Conservation (phyloP, 2,329 filamentous ascomycete genomes). For the Botrytis fabae region DNA sequence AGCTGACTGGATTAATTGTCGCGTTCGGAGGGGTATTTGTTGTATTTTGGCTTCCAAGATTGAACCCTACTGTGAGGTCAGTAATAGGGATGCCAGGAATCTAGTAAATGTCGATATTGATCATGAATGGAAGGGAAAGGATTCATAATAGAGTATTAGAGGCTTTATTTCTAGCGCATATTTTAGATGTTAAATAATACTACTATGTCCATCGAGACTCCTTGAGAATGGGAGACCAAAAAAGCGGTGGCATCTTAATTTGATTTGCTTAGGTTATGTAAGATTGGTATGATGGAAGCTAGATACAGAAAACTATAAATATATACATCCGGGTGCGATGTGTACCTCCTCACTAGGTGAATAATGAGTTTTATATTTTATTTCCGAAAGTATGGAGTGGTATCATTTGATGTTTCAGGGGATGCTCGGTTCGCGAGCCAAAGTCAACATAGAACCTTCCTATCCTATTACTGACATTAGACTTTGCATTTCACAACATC, state of each 20-base stretch:
- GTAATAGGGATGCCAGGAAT: conserved; percentile 49
- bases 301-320: neutral
- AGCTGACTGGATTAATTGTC: conserved; percentile 56
- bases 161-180: neutral
- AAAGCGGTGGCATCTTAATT: neutral
- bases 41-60: conserved; percentile 53
- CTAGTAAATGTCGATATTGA: neutral
- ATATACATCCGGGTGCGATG: neutral
- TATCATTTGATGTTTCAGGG: conserved; percentile 11
- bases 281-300: neutral
- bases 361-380: neutral
- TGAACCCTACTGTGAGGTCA: conserved; percentile 45
- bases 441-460: neutral
- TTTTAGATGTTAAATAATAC: neutral
- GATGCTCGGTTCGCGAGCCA: conserved; percentile 14
- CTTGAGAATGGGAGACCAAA: neutral
- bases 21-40: conserved; percentile 50
- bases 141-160: conserved; percentile 3
- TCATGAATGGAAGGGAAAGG: neutral
- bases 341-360: neutral
- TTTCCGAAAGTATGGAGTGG: neutral
- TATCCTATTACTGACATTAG: neutral
- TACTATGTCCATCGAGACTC: neutral
- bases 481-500: neutral
- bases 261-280: neutral